These are phyloP conservation scores for Acacia concinna DNA, from an alignment of 331 rosid genomes.

Conservation along the genomic window DNA sequence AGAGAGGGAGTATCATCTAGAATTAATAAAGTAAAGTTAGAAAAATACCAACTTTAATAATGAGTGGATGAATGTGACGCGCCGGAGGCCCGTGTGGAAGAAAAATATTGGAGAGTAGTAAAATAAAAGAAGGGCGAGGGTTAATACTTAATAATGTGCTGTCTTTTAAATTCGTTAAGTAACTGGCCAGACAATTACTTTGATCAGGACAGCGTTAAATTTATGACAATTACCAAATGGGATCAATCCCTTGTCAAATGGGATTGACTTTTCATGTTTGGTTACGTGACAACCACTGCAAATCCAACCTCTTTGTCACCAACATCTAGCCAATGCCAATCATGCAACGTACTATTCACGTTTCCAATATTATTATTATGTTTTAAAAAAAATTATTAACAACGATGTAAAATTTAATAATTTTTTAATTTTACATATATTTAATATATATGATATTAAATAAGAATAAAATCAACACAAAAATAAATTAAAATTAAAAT, in stretches of 20 bases:
- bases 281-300: constrained; percentile 6
- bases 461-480: too few species aligned
- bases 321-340: constrained; percentile 1
- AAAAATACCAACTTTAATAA: too few species aligned
- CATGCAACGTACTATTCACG: too few species aligned
- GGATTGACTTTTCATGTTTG: not conserved
- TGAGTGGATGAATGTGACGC: not conserved
- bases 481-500: too few species aligned
- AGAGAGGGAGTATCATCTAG: too few species aligned
- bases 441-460: too few species aligned
- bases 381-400: too few species aligned
- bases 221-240: not conserved
- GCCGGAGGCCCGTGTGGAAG: not conserved
- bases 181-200: not conserved
- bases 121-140: not conserved
- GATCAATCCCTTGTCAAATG: not conserved
- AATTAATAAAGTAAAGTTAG: too few species aligned
- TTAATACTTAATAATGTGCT: not conserved
- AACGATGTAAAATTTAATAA: too few species aligned
- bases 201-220: not conserved
- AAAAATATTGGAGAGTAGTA: not conserved
- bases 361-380: too few species aligned
- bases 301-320: not conserved
- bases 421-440: too few species aligned
- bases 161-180: not conserved